These are phyloP conservation scores for Detonula confervacea DNA, from an alignment of 352 stramenopile species.

Conservation along the genomic window DNA sequence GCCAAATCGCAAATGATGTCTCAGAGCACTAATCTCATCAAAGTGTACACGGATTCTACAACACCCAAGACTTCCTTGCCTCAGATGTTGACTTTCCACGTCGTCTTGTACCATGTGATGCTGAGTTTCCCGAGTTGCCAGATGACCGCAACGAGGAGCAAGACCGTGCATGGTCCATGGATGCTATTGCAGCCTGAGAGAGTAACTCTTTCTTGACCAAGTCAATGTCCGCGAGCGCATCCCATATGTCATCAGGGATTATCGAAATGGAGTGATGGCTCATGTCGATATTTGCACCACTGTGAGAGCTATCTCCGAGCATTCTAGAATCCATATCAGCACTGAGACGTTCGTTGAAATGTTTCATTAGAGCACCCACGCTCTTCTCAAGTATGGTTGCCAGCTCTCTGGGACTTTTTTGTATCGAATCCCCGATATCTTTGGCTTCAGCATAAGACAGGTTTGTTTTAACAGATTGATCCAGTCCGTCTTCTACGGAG, in stretches of 20 bases:
- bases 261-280: no score
- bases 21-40: no score
- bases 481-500: neutral
- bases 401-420: slow-evolving; percentile 30
- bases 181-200: slow-evolving; percentile 27
- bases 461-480: neutral
- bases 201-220: slow-evolving; percentile 65
- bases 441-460: neutral
- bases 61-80: neutral
- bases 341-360: slow-evolving; percentile 42
- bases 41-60: neutral
- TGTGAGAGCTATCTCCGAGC: no score
- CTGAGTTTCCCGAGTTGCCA: neutral
- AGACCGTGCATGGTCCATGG: slow-evolving; percentile 6
- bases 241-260: slow-evolving; percentile 66
- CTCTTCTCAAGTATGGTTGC: slow-evolving; percentile 45
- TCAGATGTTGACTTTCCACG: no score
- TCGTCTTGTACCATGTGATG: no score
- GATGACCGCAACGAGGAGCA: slow-evolving; percentile 1
- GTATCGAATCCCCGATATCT: neutral
- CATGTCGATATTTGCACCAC: no score
- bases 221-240: slow-evolving; percentile 73
- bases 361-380: slow-evolving; percentile 47
- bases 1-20: no score
- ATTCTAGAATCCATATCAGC: neutral